Evolutionary conservation across 2,329 filamentous ascomycete species (phyloP).

Genomic region (Trichoderma afroharzianum): DNA sequence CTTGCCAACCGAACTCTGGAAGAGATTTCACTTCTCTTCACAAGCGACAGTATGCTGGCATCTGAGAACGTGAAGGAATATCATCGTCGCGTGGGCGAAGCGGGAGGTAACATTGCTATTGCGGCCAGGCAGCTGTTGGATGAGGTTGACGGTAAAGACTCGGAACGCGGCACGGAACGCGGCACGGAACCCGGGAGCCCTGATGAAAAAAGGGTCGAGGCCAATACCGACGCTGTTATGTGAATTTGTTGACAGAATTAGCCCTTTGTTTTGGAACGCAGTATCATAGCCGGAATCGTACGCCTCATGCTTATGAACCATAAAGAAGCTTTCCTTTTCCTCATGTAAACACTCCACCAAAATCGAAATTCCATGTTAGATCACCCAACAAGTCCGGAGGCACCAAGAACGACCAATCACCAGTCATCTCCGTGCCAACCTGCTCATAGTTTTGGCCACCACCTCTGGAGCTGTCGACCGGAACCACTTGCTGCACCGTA

Average conservation of each 20-base stretch:
- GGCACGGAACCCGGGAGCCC: background rate
- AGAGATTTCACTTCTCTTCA: conserved; percentile 45
- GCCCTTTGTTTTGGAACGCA: background rate
- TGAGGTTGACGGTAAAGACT: conserved; percentile 21
- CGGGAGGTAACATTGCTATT: conserved; percentile 23
- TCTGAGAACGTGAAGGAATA: conserved; percentile 41
- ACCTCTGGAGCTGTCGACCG: background rate
- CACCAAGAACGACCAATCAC: conserved; percentile 37
- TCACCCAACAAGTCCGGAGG: conserved; percentile 46
- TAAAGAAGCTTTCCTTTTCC: background rate
- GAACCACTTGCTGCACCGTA: background rate
- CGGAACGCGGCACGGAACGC: background rate
- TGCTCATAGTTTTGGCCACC: background rate
- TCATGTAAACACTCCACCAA: conserved; percentile 4
- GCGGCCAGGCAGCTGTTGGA: conserved; percentile 23
- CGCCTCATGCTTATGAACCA: background rate
- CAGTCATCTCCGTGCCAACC: background rate
- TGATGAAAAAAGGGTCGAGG: conserved; percentile 5
- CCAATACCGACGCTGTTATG: conserved; percentile 4
- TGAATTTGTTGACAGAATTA: conserved; percentile 8
- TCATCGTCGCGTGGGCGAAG: conserved; percentile 22
- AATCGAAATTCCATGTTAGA: conserved; percentile 21
- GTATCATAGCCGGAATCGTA: background rate
- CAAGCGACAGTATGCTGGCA: conserved; percentile 42
- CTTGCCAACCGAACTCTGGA: conserved; percentile 18